Evolutionary conservation across 352 stramenopile genomes (phyloP).

Genomic region (Phytophthora syringae): DNA sequence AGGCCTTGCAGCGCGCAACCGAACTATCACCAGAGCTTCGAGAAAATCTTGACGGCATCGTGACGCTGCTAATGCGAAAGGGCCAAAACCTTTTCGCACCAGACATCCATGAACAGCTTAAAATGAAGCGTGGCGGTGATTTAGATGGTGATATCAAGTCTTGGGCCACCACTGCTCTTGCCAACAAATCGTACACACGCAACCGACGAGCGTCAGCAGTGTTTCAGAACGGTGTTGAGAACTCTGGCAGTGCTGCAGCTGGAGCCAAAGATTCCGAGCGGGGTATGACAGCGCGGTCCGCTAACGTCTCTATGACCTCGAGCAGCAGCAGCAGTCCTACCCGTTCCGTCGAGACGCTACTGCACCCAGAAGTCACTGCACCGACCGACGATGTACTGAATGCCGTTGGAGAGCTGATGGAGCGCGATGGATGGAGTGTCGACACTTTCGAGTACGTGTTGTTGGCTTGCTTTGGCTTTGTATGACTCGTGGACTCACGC

Average conservation of each 20-base stretch:
- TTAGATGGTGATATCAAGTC: constrained; percentile 82
- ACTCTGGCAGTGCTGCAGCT: constrained; percentile 11
- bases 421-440: constrained; percentile 76
- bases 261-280: constrained; percentile 27
- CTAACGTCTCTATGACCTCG: constrained; percentile 21
- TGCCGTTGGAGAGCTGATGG: constrained; percentile 71
- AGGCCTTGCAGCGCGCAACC: constrained; percentile 67
- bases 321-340: constrained; percentile 13
- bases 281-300: constrained; percentile 20
- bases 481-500: constrained; percentile 6
- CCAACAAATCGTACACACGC: constrained; percentile 82
- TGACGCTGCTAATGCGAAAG: constrained; percentile 79
- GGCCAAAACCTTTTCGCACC: constrained; percentile 82
- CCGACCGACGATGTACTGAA: constrained; percentile 72
- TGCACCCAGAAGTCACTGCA: constrained; percentile 68
- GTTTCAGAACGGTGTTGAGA: constrained; percentile 39
- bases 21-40: constrained; percentile 67
- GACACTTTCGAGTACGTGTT: constrained; percentile 70
- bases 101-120: constrained; percentile 84
- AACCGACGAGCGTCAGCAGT: constrained; percentile 63
- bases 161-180: constrained; percentile 76
- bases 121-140: constrained; percentile 71
- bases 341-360: constrained; percentile 49
- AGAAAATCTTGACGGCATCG: constrained; percentile 79
- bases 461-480: neutral